Evolutionary conservation across 495 filamentous ascomycete genomes (phyloP).

Genomic region (Penicillium pulvis): DNA sequence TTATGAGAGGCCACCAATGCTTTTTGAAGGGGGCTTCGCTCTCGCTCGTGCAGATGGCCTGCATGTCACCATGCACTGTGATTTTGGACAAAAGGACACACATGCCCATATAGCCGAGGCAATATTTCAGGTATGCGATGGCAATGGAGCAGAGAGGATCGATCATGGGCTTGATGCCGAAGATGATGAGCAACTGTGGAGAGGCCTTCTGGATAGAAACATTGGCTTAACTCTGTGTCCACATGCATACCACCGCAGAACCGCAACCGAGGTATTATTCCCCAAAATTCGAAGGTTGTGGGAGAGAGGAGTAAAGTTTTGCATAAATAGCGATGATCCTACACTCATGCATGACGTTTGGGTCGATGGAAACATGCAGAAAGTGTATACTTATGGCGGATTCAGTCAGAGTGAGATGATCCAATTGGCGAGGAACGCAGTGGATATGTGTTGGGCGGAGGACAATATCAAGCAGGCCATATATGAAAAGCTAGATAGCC

Average conservation of each 20-base stretch:
- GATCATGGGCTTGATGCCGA: slow-evolving; percentile 46
- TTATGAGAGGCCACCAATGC: slow-evolving; percentile 38
- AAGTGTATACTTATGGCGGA: slow-evolving; percentile 35
- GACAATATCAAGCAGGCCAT: slow-evolving; percentile 28
- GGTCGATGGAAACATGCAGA: slow-evolving; percentile 45
- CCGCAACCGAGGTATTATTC: slow-evolving; percentile 40
- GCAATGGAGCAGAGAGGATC: slow-evolving; percentile 36
- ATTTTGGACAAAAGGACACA: slow-evolving; percentile 45
- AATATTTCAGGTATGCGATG: slow-evolving; percentile 33
- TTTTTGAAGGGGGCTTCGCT: slow-evolving; percentile 40
- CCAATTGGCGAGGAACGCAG: slow-evolving; percentile 35
- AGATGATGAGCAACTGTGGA: slow-evolving; percentile 33
- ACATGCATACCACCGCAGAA: slow-evolving; percentile 43
- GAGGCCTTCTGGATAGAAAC: slow-evolving; percentile 27
- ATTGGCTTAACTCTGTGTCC: slow-evolving; percentile 47
- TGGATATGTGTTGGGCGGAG: slow-evolving; percentile 44
- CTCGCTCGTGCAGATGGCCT: slow-evolving; percentile 39
- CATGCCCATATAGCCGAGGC: slow-evolving; percentile 39
- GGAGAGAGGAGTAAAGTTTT: slow-evolving; percentile 38
- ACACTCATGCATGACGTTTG: slow-evolving; percentile 47
- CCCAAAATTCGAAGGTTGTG: slow-evolving; percentile 38
- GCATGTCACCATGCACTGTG: slow-evolving; percentile 46
- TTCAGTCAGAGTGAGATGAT: slow-evolving; percentile 39
- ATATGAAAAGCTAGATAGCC: slow-evolving; percentile 24
- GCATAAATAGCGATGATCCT: slow-evolving; percentile 46